Percentiles rank a stretch among this genome's conserved stretches.
phyloP scores from a whole-genome alignment of 768 basidiomycete genomes.

The Pisolithus albus region DNA sequence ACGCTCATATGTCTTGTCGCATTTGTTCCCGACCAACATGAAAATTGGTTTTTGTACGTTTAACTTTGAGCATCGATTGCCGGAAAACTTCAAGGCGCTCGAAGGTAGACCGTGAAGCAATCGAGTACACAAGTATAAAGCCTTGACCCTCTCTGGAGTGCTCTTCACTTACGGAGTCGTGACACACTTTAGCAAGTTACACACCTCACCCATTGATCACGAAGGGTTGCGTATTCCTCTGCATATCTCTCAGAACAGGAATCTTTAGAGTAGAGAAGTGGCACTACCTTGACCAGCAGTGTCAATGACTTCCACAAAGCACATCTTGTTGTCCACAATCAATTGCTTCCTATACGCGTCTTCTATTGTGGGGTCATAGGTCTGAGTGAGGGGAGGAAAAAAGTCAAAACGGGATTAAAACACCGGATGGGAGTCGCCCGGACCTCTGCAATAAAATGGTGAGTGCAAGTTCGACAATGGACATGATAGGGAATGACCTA shows the following conservation, averaged over 20 bases:
- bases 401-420: conserved; percentile 7
- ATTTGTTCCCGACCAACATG: conserved; percentile 95
- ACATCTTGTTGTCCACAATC: conserved; percentile 91
- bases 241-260: conserved; percentile 17
- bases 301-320: conserved; percentile 94
- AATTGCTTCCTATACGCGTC: conserved; percentile 95
- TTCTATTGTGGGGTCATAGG: conserved; percentile 98
- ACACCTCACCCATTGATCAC: conserved; percentile 97
- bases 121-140: conserved; percentile 96
- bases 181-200: conserved; percentile 22
- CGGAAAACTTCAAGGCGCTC: conserved; percentile 86
- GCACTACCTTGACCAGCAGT: conserved; percentile 91
- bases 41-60: conserved; percentile 80
- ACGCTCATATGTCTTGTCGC: conserved; percentile 84
- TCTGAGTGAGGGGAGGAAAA: conserved; percentile 38
- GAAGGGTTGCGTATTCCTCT: conserved; percentile 97
- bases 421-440: conserved; percentile 12
- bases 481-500: conserved; percentile 33
- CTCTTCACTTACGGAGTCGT: conserved; percentile 6
- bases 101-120: conserved; percentile 89
- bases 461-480: conserved; percentile 4
- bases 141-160: conserved; percentile 83
- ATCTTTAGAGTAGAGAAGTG: neutral
- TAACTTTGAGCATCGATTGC: conserved; percentile 84
- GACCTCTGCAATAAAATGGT: conserved; percentile 45